These are phyloP conservation scores for Dendrobium nobile DNA, from an alignment of 106 monocot species.

Conservation along the genomic window DNA sequence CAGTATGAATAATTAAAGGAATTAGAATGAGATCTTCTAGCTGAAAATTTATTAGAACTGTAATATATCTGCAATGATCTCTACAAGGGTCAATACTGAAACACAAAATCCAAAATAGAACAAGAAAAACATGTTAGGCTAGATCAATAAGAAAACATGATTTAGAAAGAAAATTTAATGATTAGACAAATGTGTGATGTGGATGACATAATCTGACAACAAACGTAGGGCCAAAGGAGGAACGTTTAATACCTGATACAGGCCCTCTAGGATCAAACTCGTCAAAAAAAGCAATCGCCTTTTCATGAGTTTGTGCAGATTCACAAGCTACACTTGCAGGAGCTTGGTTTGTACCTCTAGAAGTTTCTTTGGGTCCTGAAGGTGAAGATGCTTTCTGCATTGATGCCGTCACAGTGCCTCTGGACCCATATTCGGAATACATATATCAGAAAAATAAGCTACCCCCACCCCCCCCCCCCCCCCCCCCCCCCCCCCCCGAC, in stretches of 20 bases:
- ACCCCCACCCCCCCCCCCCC: background rate
- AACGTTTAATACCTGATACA: conserved; percentile 37
- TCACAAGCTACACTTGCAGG: conserved; percentile 12
- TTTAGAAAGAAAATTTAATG: no score
- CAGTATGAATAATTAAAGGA: no score
- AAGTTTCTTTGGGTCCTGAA: conserved; percentile 14
- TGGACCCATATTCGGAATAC: conserved; percentile 27
- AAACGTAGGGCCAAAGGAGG: no score
- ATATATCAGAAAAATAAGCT: conserved; percentile 14
- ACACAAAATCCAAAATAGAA: background rate
- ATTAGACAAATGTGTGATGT: no score
- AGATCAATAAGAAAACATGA: no score
- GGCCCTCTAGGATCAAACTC: conserved; percentile 91
- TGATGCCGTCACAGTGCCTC: conserved; percentile 19
- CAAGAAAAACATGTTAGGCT: no score
- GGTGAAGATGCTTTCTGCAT: conserved; percentile 26
- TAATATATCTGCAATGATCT: background rate
- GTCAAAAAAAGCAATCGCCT: conserved; percentile 41
- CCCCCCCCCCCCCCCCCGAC: background rate
- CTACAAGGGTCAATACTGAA: background rate
- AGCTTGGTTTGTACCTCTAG: conserved; percentile 14
- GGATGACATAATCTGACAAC: no score
- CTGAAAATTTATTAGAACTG: background rate
- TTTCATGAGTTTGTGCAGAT: conserved; percentile 10
- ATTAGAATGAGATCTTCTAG: no score